Conservation (phyloP, 2,329 filamentous ascomycete genomes). For the Aspergillus transmontanensis region DNA sequence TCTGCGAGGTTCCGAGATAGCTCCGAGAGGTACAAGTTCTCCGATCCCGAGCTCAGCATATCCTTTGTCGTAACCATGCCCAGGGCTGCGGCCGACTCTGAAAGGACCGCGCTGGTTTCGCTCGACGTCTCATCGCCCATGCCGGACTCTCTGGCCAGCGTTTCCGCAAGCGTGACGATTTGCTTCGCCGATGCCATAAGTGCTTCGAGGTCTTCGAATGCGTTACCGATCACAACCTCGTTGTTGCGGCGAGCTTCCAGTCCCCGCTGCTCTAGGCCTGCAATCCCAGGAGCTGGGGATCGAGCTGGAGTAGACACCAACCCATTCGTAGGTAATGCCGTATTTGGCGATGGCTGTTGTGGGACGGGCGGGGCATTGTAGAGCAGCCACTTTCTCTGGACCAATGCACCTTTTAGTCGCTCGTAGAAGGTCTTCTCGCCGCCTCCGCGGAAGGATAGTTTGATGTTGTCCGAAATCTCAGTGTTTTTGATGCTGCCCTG, state of each 20-base stretch:
- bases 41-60: conserved; percentile 78
- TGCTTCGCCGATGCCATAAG: conserved; percentile 98
- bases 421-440: conserved; percentile 91
- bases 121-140: conserved; percentile 62
- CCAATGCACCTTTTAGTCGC: conserved; percentile 80
- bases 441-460: conserved; percentile 86
- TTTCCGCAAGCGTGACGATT: conserved; percentile 88
- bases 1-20: conserved; percentile 82
- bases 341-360: conserved; percentile 55
- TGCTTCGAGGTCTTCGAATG: conserved; percentile 94
- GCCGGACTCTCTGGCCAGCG: conserved; percentile 70
- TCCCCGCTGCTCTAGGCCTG: conserved; percentile 84
- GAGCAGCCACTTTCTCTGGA: conserved; percentile 93
- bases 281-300: conserved; percentile 78
- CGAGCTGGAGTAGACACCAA: conserved; percentile 29
- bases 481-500: conserved; percentile 50
- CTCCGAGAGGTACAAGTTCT: conserved; percentile 87
- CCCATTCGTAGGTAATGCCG: conserved; percentile 28
- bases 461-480: conserved; percentile 74
- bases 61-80: conserved; percentile 94
- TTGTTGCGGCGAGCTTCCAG: conserved; percentile 88
- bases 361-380: conserved; percentile 88
- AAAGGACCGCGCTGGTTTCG: conserved; percentile 74
- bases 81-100: conserved; percentile 79
- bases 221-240: conserved; percentile 85